Conservation (phyloP, 192 early-diverging fungal genomes). For the Umbelopsis sp. region DNA sequence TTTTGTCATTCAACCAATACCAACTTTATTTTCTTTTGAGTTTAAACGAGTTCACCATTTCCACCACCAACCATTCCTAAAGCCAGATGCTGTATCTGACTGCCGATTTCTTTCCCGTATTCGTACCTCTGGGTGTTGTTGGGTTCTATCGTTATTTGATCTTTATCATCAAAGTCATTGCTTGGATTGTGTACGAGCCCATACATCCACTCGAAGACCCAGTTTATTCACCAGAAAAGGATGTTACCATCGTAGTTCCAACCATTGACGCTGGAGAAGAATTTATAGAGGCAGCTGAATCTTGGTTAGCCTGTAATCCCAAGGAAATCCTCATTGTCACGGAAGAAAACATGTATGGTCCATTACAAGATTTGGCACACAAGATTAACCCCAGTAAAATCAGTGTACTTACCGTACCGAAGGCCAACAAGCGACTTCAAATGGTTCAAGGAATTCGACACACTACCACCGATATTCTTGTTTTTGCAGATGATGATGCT, state of each 20-base stretch:
- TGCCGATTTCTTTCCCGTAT: constrained; percentile 52
- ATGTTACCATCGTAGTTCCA: constrained; percentile 63
- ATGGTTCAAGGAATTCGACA: constrained; percentile 60
- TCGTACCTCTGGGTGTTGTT: constrained; percentile 58
- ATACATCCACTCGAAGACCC: constrained; percentile 46
- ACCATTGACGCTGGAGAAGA: constrained; percentile 66
- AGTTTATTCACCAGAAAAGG: constrained; percentile 42
- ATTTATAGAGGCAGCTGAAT: constrained; percentile 53
- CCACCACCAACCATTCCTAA: background rate
- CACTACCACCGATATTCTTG: constrained; percentile 54
- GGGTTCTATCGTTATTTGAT: constrained; percentile 63
- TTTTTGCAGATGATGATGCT: constrained; percentile 65
- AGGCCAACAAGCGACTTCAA: constrained; percentile 57
- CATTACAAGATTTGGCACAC: constrained; percentile 45
- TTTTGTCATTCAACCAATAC: background rate
- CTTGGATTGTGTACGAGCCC: constrained; percentile 56
- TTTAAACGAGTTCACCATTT: background rate
- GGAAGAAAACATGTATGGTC: constrained; percentile 33
- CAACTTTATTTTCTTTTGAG: background rate
- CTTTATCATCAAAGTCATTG: constrained; percentile 56
- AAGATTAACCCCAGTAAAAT: constrained; percentile 48
- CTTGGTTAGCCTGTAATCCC: constrained; percentile 55
- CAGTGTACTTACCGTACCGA: constrained; percentile 47
- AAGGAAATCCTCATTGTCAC: constrained; percentile 63
- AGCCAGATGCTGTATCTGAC: constrained; percentile 59